Evolutionary conservation across 768 basidiomycete species (phyloP), one percentile per base, ranked within the genome.

Genomic region (Lepiota venenata): DNA sequence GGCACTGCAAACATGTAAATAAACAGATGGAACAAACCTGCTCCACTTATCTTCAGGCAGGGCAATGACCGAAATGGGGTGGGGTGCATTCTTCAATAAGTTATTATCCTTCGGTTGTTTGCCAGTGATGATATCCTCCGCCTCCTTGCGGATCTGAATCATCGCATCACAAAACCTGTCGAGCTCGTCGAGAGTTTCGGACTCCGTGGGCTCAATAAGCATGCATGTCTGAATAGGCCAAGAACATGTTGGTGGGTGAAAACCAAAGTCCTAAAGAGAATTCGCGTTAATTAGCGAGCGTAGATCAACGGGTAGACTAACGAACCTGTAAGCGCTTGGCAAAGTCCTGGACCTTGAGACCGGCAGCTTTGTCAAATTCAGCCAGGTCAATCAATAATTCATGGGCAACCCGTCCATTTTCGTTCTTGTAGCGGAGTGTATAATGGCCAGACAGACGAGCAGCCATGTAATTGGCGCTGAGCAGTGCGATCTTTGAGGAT

Each of bases 151-250:
- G 60, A 99, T 99, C 59, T 88, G 83, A 59, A 99, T 95, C 93
- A 98, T 97, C 18, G 97, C 96, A 60, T 98, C 93, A 71, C 96
- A 97, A 77, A 99, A 98, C 84, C 87, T 82, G 64, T 98, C 93
- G 49, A 98, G 82, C 68, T 98, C 96, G 57, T 94, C 89, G 25
- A 97, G 77, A 0, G 91, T 84, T 72, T 98, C 96, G 0, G 92
- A 95, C 69, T 98, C 96, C 2, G 96, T 98, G 5, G 96, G 96
- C 71, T 98, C 96, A 58, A 98, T 97, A 49, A 97, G 79, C 92
- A 97, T 97, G 64, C 91, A 95, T 1, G 96, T 97, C 16, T 92
- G 87, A 58, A 91, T 94, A 5, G 97, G 97, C 97, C 97, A 98
- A 5, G 94, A 94, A 69, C 93, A 96, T 4, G 97, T 99, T 2